Percentiles rank a stretch among this genome's conserved stretches.
Evolutionary conservation across 306 rosid genomes (phyloP).

Genomic region (Parietaria judaica): DNA sequence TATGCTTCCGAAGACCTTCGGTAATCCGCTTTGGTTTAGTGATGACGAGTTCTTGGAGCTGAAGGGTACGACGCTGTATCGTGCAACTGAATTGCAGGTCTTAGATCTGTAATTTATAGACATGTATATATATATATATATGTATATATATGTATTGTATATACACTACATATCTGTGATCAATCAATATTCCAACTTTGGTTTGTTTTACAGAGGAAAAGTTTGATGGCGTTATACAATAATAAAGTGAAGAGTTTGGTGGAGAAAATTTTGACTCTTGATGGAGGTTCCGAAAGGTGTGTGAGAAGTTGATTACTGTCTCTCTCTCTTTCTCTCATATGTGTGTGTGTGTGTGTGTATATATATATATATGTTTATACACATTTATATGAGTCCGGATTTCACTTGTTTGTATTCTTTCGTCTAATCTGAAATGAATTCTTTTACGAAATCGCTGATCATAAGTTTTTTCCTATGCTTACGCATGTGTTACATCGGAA

Average conservation of each 20-base stretch:
- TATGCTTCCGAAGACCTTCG: constrained; percentile 77
- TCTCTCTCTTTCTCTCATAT: not conserved
- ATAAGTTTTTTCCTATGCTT: not conserved
- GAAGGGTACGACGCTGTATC: constrained; percentile 72
- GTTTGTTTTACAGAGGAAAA: constrained; percentile 66
- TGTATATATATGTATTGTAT: too few relatives aligned
- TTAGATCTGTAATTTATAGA: not conserved
- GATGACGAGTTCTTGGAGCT: constrained; percentile 67
- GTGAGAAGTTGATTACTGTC: constrained; percentile 16
- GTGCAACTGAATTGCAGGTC: constrained; percentile 89
- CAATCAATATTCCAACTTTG: not conserved
- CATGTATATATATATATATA: too few relatives aligned
- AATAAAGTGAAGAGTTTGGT: constrained; percentile 62
- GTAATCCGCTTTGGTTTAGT: constrained; percentile 86
- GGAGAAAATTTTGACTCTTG: constrained; percentile 58
- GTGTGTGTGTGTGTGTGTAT: too few relatives aligned
- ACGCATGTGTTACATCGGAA: not conserved
- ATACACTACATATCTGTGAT: constrained; percentile 10
- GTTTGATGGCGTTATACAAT: constrained; percentile 56
- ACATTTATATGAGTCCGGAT: too few relatives aligned
- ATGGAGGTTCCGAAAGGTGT: constrained; percentile 59
- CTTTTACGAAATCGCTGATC: too few relatives aligned
- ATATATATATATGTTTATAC: too few relatives aligned
- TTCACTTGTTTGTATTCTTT: too few relatives aligned
- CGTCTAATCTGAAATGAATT: too few relatives aligned